Conservation (phyloP, 2,329 filamentous ascomycete species). For the Celoporthe dispersa region DNA sequence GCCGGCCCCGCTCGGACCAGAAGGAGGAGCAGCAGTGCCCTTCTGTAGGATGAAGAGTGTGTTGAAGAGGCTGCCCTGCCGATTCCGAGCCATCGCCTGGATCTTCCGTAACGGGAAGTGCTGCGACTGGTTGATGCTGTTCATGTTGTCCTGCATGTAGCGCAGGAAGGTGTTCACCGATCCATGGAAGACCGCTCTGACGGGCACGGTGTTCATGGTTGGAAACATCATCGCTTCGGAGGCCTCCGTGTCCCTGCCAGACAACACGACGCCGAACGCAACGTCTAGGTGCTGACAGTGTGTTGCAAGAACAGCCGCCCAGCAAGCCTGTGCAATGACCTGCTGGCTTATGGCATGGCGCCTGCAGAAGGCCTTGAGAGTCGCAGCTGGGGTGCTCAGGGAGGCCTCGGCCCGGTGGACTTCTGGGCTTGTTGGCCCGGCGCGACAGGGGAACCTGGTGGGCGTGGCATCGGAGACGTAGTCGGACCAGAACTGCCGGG, state of each 20-base stretch:
- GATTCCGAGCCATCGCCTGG: conserved; percentile 52
- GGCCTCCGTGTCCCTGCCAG: conserved; percentile 77
- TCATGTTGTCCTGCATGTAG: conserved; percentile 74
- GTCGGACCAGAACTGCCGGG: conserved; percentile 70
- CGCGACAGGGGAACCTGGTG: conserved; percentile 34
- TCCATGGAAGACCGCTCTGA: conserved; percentile 75
- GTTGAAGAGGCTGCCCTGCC: conserved; percentile 53
- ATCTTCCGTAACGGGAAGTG: conserved; percentile 73
- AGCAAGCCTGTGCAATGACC: conserved; percentile 75
- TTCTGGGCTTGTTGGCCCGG: background rate
- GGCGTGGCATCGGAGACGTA: conserved; percentile 60
- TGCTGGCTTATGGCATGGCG: conserved; percentile 72
- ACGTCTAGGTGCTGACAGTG: conserved; percentile 71
- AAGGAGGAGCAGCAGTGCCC: conserved; percentile 29
- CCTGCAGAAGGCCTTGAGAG: conserved; percentile 66
- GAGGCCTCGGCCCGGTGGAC: conserved; percentile 49
- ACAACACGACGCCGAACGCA: conserved; percentile 80
- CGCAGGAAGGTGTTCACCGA: conserved; percentile 65
- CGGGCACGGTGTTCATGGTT: conserved; percentile 86
- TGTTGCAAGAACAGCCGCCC: conserved; percentile 71
- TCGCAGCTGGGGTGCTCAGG: conserved; percentile 46
- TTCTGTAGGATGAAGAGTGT: conserved; percentile 61
- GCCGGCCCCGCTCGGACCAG: background rate
- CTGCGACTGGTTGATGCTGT: conserved; percentile 70
- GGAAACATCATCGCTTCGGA: conserved; percentile 76